phyloP scores from a whole-genome alignment of 2,329 filamentous ascomycete species.

The Talaromyces piceae region DNA sequence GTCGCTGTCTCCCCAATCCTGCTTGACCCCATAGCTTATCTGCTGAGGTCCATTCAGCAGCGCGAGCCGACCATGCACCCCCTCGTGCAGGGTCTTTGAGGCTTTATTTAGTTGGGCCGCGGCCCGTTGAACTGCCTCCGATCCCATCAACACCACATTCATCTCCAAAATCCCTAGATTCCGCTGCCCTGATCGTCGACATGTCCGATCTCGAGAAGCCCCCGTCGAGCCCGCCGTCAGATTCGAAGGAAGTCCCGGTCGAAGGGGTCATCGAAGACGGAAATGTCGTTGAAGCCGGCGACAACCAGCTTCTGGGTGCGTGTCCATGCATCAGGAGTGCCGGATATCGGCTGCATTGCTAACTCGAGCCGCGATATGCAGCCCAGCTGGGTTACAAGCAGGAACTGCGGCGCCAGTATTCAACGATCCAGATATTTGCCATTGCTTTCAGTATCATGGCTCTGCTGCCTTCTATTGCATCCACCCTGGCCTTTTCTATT shows the following conservation, averaged over 20 bases:
- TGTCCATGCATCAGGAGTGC: background rate
- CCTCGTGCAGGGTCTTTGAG: no score
- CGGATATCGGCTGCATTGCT: background rate
- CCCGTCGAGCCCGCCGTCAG: background rate
- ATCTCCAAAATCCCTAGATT: background rate
- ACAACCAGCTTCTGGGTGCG: conserved; percentile 9
- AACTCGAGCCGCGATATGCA: conserved; percentile 1
- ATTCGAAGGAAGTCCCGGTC: background rate
- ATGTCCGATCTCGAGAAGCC: conserved; percentile 7
- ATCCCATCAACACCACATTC: background rate
- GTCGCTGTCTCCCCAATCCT: no score
- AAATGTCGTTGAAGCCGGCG: conserved; percentile 1
- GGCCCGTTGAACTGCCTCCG: no score
- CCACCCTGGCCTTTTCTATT: conserved; percentile 52
- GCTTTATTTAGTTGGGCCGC: no score
- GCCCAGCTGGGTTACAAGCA: conserved; percentile 46
- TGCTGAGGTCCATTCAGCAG: no score
- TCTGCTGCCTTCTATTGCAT: conserved; percentile 53
- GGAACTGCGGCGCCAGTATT: conserved; percentile 55
- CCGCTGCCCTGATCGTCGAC: background rate
- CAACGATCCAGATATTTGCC: conserved; percentile 56
- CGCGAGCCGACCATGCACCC: no score
- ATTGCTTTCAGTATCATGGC: conserved; percentile 57
- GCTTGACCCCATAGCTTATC: no score
- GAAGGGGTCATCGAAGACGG: conserved; percentile 4